phyloP scores from a whole-genome alignment of 2,329 filamentous ascomycete genomes.

The Tympanopsis confertula region DNA sequence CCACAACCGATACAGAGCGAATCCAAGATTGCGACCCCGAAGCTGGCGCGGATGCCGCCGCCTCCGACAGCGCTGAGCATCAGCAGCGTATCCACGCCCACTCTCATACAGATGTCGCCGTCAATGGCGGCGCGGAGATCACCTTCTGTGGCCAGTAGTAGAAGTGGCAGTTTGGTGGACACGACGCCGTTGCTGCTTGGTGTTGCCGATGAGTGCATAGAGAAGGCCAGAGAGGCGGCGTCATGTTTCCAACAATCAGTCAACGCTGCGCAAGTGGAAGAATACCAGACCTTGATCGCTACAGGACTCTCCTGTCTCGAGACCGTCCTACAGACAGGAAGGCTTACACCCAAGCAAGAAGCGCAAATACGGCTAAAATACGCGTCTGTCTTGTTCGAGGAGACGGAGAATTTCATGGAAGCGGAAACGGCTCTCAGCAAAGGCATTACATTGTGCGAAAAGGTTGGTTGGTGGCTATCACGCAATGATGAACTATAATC shows the following conservation, averaged over 20 bases:
- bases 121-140: no score
- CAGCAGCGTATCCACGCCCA: no score
- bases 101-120: no score
- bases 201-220: conserved; percentile 68
- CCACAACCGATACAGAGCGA: no score
- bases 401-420: conserved; percentile 66
- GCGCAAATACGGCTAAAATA: conserved; percentile 61
- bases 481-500: conserved; percentile 12
- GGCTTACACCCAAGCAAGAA: conserved; percentile 53
- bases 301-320: conserved; percentile 65
- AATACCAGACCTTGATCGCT: conserved; percentile 62
- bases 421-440: conserved; percentile 63
- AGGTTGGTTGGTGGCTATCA: conserved; percentile 25
- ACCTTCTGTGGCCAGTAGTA: no score
- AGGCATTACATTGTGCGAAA: conserved; percentile 58
- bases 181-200: conserved; percentile 50
- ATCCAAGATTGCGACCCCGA: no score
- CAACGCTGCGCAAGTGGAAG: conserved; percentile 38
- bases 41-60: no score
- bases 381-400: conserved; percentile 59
- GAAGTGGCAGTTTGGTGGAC: no score
- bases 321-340: conserved; percentile 48
- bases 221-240: conserved; percentile 47
- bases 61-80: no score
- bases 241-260: conserved; percentile 34